Percentiles rank a stretch among this genome's conserved stretches.
phyloP scores from a whole-genome alignment of 352 stramenopile species.

The Halophytophthora batemanensis region DNA sequence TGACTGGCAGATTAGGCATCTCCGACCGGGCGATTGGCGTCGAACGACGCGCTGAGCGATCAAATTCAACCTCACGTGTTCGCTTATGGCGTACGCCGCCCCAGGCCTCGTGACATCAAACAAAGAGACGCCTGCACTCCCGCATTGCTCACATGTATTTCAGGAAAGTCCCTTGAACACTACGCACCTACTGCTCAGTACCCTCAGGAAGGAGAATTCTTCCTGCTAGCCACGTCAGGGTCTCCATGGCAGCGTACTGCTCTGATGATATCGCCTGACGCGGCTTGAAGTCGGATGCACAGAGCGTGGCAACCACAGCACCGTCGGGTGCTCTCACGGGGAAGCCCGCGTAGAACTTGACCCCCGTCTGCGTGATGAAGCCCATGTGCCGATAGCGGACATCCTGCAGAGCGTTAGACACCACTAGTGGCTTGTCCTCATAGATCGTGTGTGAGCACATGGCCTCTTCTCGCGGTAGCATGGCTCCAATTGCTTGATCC shows the following conservation, averaged over 20 bases:
- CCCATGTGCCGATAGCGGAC: slow-evolving; percentile 64
- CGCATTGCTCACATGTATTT: too few relatives aligned
- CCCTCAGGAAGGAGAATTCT: slow-evolving; percentile 33
- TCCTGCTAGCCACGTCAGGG: slow-evolving; percentile 44
- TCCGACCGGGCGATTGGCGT: too few relatives aligned
- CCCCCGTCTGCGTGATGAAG: slow-evolving; percentile 38
- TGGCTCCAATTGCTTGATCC: slow-evolving; percentile 26
- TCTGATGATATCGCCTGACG: slow-evolving; percentile 67
- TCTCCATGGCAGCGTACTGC: slow-evolving; percentile 73
- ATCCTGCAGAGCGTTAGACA: slow-evolving; percentile 64
- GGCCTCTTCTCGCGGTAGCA: slow-evolving; percentile 44
- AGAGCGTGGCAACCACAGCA: slow-evolving; percentile 52
- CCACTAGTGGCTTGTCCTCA: slow-evolving; percentile 50
- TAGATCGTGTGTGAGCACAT: slow-evolving; percentile 61
- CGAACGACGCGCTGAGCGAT: too few relatives aligned
- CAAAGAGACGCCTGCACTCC: too few relatives aligned
- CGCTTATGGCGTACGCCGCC: too few relatives aligned
- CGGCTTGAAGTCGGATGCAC: slow-evolving; percentile 43
- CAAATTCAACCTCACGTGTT: too few relatives aligned
- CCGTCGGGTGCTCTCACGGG: slow-evolving; percentile 49
- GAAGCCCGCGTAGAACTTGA: slow-evolving; percentile 74
- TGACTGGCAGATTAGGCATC: too few relatives aligned
- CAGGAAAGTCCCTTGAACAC: slow-evolving; percentile 12
- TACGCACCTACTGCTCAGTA: slow-evolving; percentile 12
- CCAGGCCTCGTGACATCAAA: slow-evolving; percentile 33